Conservation (phyloP, 306 rosid species). For the Lathyrus sativus region DNA sequence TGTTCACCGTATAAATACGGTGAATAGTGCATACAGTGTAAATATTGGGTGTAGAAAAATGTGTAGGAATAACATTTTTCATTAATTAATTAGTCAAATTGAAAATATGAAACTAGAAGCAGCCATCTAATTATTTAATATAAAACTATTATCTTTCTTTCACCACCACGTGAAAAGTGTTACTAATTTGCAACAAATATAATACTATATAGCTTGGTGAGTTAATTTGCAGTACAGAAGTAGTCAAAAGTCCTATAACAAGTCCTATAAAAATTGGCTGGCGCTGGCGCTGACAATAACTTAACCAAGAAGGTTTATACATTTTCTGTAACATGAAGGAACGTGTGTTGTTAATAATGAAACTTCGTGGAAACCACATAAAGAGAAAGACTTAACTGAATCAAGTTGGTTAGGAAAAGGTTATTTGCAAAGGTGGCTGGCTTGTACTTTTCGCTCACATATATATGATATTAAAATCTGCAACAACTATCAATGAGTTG, state of each 20-base stretch:
- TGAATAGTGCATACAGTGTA: too few species aligned
- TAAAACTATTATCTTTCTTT: conserved; percentile 7
- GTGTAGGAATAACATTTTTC: too few species aligned
- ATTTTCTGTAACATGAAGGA: conserved; percentile 22
- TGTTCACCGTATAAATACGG: too few species aligned
- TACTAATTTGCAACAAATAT: neutral
- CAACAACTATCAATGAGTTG: conserved; percentile 5
- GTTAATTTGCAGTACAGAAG: neutral
- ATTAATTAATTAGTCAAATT: conserved; percentile 17
- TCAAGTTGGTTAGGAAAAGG: conserved; percentile 30
- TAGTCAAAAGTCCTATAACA: conserved; percentile 17
- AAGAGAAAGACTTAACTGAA: conserved; percentile 13
- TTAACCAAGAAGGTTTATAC: conserved; percentile 39
- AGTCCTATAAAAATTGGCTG: conserved; percentile 22
- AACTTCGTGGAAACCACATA: conserved; percentile 39
- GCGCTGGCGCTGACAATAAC: conserved; percentile 24
- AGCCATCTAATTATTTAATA: conserved; percentile 6
- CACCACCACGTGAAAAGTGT: conserved; percentile 41
- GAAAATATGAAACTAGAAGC: conserved; percentile 23
- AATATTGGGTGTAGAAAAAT: too few species aligned
- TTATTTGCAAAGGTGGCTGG: conserved; percentile 6
- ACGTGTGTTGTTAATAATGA: conserved; percentile 17
- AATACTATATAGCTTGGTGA: neutral
- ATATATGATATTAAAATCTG: neutral
- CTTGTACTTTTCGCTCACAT: conserved; percentile 13